Evolutionary conservation across 805 yeast species (phyloP), one percentile per base, ranked within the genome.

Genomic region (Sungouiella thailandica): DNA sequence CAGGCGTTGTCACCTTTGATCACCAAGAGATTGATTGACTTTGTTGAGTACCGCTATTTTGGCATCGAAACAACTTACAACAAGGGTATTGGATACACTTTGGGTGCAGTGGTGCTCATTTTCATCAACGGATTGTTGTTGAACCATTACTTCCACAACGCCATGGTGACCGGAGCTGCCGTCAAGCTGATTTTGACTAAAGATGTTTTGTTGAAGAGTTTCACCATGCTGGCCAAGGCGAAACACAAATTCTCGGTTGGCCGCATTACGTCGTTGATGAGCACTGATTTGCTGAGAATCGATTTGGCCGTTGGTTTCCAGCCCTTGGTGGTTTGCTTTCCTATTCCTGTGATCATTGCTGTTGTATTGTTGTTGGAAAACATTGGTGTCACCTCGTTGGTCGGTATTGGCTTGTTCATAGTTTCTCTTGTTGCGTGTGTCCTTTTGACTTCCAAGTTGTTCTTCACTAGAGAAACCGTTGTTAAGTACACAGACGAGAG

Each of bases 81-180:
- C 22, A 63, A 59, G 26, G 96, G 95, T 38, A 66, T 83, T 13
- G 95, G 93, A 7, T 83, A 75, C 46, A 81, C 89, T 7, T 60
- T 87, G 30, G 95, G 89, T 13, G 68, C 83, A 8, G 70, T 79
- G 26, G 43, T 64, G 1, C 62, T 88, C 55, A 73, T 82, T 44
- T 42, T 52, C 35, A 29, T 60, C 27, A 64, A 62, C 40, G 71
- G 71, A 9, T 45, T 65, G 28, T 52, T 62, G 24, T 40, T 64
- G 25, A 67, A 66, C 46, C 74, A 68, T 41, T 62, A 53, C 36
- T 65, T 64, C 49, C 67, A 67, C 41, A 55, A 57, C 33, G 56
- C 69, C 16, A 65, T 64, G 70, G 51, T 64, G 29, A 55, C 64
- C 13, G 72, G 73, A 17, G 70, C 70, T 2, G 60, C 60, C 31